Percentiles rank a stretch among this genome's conserved stretches.
Evolutionary conservation across 768 basidiomycete genomes (phyloP).

Genomic region (Tephrocybe sp.): DNA sequence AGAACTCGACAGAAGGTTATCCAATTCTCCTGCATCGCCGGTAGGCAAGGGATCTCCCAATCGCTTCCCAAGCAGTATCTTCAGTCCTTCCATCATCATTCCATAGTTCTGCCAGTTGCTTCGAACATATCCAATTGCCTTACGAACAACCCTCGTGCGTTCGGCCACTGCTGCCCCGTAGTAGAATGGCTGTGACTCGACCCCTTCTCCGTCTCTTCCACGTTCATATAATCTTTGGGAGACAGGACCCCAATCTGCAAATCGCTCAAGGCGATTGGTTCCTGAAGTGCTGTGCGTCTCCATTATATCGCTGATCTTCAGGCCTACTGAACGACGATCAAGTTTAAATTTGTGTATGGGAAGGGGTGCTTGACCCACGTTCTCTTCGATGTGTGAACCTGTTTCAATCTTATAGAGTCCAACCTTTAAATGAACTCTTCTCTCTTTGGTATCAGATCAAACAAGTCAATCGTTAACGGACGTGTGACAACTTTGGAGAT

Average conservation of each 20-base stretch:
- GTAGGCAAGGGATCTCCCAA: constrained; percentile 3
- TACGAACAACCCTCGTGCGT: constrained; percentile 15
- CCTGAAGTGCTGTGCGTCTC: background rate
- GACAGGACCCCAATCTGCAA: constrained; percentile 12
- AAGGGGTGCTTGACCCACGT: background rate
- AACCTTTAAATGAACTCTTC: too few species aligned
- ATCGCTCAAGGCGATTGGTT: constrained; percentile 11
- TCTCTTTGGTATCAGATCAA: too few species aligned
- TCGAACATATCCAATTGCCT: constrained; percentile 18
- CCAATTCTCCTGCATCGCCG: background rate
- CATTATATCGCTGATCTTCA: background rate
- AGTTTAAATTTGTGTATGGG: background rate
- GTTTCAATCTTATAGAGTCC: too few species aligned
- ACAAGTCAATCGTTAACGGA: background rate
- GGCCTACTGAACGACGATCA: background rate
- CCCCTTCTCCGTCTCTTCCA: background rate
- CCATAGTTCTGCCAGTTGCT: constrained; percentile 18
- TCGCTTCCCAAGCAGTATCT: constrained; percentile 2
- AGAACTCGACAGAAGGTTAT: constrained; percentile 10
- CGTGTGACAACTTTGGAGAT: background rate
- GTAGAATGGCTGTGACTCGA: constrained; percentile 13
- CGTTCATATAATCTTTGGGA: background rate
- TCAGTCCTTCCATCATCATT: constrained; percentile 17
- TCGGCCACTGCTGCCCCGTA: constrained; percentile 15
- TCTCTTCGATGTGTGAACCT: background rate